Base-by-base conservation (phyloP, 306 rosid genomes). In the Medicago ruthenica region DNA sequence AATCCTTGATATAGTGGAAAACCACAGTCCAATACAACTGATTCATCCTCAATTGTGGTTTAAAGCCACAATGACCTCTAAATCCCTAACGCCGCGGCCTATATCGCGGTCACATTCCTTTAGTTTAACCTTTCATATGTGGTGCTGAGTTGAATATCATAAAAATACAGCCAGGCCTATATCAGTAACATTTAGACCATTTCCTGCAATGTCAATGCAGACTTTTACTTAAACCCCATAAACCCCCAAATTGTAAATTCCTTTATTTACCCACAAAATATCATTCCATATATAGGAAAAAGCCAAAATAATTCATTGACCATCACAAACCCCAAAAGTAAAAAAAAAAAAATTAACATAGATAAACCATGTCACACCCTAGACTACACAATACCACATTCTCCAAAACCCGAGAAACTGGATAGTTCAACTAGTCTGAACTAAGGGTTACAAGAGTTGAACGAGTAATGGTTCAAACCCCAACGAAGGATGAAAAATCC, bases 201-300 rank as follows among this genome's bases (percentile, higher is more conserved):
- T 64, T 64, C 37, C 27, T 4, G 27, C 48, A 64, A 36, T 59
- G 37, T 59, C 9, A 36, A 37, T 36, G 60, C n/a, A 21, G 24
- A 11, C 42, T 48, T 39, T 66, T 2, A 53, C 57, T 21, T 11
- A 42, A 60, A 68, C 45, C 39, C 34, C 10, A 64, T 18, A 69
- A 69, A 54, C 7, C 39, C 51, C 73, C 55, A 20, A 75, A 78
- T 45, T 63, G 64, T 36, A 24, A 12, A 15, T 11, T 51, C 8
- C 41, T 59, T 65, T 41, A 59, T 39, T 65, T 17, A 40, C 50
- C 80, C 50, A n/a, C 58, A 76, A 62, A 47, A 54, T 5, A 27
- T 21, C 41, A 64, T 57, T 27, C 77, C 71, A 67, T 13, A 59
- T 2, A 74, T 6, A 9, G 44, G 9, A 73, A 50, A 76, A 62